A percentile compares a stretch with the other conserved stretches of the same genome.
These are phyloP conservation scores for Yamadazyma kitorensis DNA, from an alignment of 805 yeast species.

Conservation along the genomic window DNA sequence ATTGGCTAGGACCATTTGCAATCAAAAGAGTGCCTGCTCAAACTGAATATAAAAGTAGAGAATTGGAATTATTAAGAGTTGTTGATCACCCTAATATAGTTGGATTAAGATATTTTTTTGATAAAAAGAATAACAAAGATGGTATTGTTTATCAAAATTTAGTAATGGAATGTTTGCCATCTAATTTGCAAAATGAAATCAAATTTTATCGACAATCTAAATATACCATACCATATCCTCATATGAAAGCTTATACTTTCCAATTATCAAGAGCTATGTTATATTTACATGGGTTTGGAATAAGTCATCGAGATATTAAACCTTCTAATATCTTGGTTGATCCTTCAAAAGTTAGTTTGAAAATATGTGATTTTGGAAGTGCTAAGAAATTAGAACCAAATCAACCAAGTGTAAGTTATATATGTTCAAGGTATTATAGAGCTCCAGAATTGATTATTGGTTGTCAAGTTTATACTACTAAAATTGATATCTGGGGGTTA, in stretches of 20 bases:
- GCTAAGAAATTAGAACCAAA: constrained; percentile 75
- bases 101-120: constrained; percentile 64
- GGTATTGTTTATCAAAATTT: constrained; percentile 71
- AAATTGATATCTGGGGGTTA: constrained; percentile 96
- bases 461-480: constrained; percentile 78
- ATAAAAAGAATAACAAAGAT: constrained; percentile 59
- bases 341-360: constrained; percentile 61
- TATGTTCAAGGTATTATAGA: constrained; percentile 92
- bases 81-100: constrained; percentile 82
- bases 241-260: constrained; percentile 72
- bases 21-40: constrained; percentile 85
- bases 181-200: constrained; percentile 72
- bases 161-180: constrained; percentile 87
- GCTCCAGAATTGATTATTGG: constrained; percentile 97
- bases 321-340: constrained; percentile 80
- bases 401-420: constrained; percentile 90
- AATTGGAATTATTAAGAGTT: constrained; percentile 68
- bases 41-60: constrained; percentile 81
- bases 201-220: constrained; percentile 62
- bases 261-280: constrained; percentile 83
- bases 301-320: constrained; percentile 81
- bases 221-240: constrained; percentile 64
- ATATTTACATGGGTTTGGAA: constrained; percentile 74
- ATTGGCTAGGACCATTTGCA: constrained; percentile 79
- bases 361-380: constrained; percentile 83